Conservation (phyloP, 2,329 filamentous ascomycete species). For the Colletotrichum salicis region DNA sequence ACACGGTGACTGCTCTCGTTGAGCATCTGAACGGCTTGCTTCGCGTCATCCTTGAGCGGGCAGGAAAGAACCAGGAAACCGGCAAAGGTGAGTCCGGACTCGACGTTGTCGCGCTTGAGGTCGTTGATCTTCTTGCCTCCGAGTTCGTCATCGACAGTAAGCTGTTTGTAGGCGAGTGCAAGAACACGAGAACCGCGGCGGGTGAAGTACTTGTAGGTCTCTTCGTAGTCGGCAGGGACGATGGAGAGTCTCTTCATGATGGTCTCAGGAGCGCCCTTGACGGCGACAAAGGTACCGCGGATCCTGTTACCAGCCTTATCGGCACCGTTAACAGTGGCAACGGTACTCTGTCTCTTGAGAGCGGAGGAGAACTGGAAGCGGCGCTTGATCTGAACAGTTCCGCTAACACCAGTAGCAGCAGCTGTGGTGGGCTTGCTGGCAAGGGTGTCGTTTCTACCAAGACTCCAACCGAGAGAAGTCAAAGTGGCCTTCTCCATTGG, state of each 20-base stretch:
- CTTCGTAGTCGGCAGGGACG: constrained; percentile 89
- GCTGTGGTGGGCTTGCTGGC: constrained; percentile 70
- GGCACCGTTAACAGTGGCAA: constrained; percentile 81
- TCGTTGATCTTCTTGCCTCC: constrained; percentile 90
- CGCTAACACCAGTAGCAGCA: constrained; percentile 62
- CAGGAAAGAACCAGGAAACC: constrained; percentile 96
- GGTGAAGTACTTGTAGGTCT: constrained; percentile 98
- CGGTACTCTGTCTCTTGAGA: constrained; percentile 93
- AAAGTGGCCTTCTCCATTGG: constrained; percentile 99
- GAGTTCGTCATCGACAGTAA: constrained; percentile 83
- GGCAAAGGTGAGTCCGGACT: constrained; percentile 85
- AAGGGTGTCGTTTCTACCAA: constrained; percentile 90
- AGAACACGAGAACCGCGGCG: constrained; percentile 94
- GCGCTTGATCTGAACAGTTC: constrained; percentile 92
- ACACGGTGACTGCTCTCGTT: constrained; percentile 99
- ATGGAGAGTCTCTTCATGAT: constrained; percentile 92
- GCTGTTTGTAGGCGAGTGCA: constrained; percentile 91
- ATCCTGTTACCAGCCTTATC: constrained; percentile 81
- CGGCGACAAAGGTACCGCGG: constrained; percentile 89
- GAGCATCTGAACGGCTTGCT: constrained; percentile 93
- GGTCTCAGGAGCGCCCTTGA: constrained; percentile 97
- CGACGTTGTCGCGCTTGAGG: constrained; percentile 91
- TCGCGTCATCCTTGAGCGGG: constrained; percentile 94
- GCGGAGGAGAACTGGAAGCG: constrained; percentile 98
- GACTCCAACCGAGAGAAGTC: constrained; percentile 86